phyloP scores from a whole-genome alignment of 2,329 filamentous ascomycete genomes.

The Pseudonectria foliicola region DNA sequence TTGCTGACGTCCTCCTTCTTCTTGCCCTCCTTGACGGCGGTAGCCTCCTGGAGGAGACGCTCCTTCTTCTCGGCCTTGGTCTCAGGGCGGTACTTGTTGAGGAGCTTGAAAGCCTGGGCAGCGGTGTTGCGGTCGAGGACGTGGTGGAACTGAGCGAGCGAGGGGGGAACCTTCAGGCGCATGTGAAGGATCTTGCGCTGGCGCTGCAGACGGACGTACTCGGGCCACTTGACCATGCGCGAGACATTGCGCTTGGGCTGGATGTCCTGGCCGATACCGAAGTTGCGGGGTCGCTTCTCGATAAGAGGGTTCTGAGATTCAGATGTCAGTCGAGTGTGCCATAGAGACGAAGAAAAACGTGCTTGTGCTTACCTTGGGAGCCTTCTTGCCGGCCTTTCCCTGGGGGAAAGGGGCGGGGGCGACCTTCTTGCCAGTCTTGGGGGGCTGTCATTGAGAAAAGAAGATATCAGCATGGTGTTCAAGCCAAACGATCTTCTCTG shows the following conservation, averaged over 20 bases:
- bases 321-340: background rate
- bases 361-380: slow-evolving; percentile 71
- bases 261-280: slow-evolving; percentile 97
- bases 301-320: slow-evolving; percentile 84
- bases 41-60: slow-evolving; percentile 95
- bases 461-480: slow-evolving; percentile 91
- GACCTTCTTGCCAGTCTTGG: slow-evolving; percentile 96
- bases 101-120: slow-evolving; percentile 95
- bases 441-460: slow-evolving; percentile 99
- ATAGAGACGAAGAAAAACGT: background rate
- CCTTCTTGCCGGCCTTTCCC: slow-evolving; percentile 94
- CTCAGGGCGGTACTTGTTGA: slow-evolving; percentile 99
- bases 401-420: slow-evolving; percentile 94
- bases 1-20: slow-evolving; percentile 99
- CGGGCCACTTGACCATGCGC: slow-evolving; percentile 99
- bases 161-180: slow-evolving; percentile 96
- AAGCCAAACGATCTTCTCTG: slow-evolving; percentile 73
- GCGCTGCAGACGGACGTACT: slow-evolving; percentile 97
- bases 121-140: slow-evolving; percentile 96
- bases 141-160: slow-evolving; percentile 95
- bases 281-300: slow-evolving; percentile 97
- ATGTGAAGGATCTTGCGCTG: slow-evolving; percentile 93
- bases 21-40: slow-evolving; percentile 96
- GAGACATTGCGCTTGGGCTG: slow-evolving; percentile 93
- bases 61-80: slow-evolving; percentile 99